phyloP scores from a whole-genome alignment of 1,139 yeast genomes.

The Hemisphaericaspora lyxosophila region DNA sequence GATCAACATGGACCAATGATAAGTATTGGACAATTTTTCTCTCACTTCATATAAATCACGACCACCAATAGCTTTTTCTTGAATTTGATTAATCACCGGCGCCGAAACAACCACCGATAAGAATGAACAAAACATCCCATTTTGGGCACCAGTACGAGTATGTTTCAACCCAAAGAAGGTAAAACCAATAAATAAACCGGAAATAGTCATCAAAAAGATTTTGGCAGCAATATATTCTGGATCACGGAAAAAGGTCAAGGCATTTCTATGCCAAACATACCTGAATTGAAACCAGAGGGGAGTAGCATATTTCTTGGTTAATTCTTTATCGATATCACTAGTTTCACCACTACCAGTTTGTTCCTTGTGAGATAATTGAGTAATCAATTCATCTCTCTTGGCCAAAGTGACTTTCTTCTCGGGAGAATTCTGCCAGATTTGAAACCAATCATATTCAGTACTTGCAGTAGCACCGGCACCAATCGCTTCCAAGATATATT shows the following conservation, averaged over 20 bases:
- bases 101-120: constrained; percentile 50
- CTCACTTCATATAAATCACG: constrained; percentile 62
- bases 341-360: constrained; percentile 4
- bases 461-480: constrained; percentile 70
- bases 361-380: constrained; percentile 13
- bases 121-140: constrained; percentile 52
- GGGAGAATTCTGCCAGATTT: constrained; percentile 45
- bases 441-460: constrained; percentile 45
- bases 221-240: constrained; percentile 47
- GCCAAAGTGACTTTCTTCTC: constrained; percentile 21
- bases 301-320: constrained; percentile 32
- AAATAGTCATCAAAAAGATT: constrained; percentile 39
- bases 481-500: constrained; percentile 60
- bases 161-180: constrained; percentile 43
- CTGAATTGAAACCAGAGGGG: constrained; percentile 36
- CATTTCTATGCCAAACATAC: constrained; percentile 33
- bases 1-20: constrained; percentile 61
- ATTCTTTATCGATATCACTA: constrained; percentile 12
- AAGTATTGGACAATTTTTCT: constrained; percentile 64
- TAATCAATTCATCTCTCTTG: constrained; percentile 19
- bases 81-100: constrained; percentile 46
- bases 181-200: constrained; percentile 56
- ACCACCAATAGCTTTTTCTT: constrained; percentile 45
- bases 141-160: constrained; percentile 50
- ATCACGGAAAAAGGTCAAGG: constrained; percentile 41